Evolutionary conservation across 2,329 filamentous ascomycete species (phyloP), one percentile per base, ranked within the genome.

Genomic region (Aspergillus awamori): DNA sequence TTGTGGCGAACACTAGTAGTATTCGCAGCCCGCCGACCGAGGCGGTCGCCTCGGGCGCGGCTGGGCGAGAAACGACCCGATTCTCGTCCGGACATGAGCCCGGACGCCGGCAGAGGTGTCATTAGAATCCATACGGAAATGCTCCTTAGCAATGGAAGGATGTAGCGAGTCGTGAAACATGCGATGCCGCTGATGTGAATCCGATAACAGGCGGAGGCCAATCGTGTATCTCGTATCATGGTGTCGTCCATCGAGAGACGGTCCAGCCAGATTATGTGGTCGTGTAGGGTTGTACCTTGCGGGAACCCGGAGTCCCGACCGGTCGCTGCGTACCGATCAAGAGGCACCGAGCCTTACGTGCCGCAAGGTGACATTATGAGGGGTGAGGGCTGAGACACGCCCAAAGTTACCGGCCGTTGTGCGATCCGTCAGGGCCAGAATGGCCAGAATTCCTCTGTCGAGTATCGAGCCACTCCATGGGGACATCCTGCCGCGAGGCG

Each of bases 401-500:
- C 15, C 36, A 39, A 28, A 17, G 28, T 68, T 74, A 77, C 63
- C 73, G 74, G 51, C 71, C 70, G 45, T 71, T 72, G 13, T 65
- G 67, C 0, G 73, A 73, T 58, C 70, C 70, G 60, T 78, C 74
- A 1, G 75, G 71, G 15, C 71, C 72, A 8, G 74, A 70, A 49
- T 77, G 67, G 7, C 72, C 72, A 38, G 72, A 68, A 15, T 65
- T 69, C 56, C 69, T 60, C 54, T 69, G 71, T 49, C 69, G 64
- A 5, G 71, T 67, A 38, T 64, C 70, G 38, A 74, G 67, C 74
- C 73, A 75, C 59, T 76, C 72, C 15, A 68, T 67, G 15, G 71
- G 67, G 13, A 69, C 73, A 39, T 77, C 76, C 58, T 74, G 74
- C 59, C 68, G 67, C 4, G 75, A 73, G 53, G 74, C 69, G 13